Evolutionary conservation across 2,329 filamentous ascomycete genomes (phyloP).

Genomic region (Nakataea oryzae): DNA sequence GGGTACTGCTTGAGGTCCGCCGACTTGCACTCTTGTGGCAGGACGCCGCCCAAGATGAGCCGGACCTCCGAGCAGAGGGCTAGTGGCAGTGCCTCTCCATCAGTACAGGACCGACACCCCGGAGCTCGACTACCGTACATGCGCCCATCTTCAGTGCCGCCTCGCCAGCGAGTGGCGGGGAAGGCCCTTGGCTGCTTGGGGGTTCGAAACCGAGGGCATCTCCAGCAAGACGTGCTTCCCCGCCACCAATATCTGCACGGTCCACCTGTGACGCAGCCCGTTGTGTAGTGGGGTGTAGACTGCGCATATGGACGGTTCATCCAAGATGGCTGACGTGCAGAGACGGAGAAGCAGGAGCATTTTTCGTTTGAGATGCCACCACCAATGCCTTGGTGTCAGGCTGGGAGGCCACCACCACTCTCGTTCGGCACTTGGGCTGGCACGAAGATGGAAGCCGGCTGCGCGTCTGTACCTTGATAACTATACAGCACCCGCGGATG

Average conservation of each 20-base stretch:
- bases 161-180: conserved; percentile 22
- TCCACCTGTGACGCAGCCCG: conserved; percentile 49
- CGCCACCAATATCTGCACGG: conserved; percentile 52
- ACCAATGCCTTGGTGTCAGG: background rate
- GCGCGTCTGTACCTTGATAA: conserved; percentile 42
- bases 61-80: conserved; percentile 25
- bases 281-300: conserved; percentile 40
- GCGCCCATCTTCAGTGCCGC: conserved; percentile 24
- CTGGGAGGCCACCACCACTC: too few species aligned
- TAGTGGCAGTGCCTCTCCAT: too few species aligned
- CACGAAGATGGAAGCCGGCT: too few species aligned
- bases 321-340: conserved; percentile 3
- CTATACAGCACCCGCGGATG: conserved; percentile 35
- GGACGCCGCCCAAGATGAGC: conserved; percentile 21
- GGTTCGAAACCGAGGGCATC: conserved; percentile 74
- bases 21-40: conserved; percentile 27
- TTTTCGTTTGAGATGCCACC: background rate
- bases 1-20: conserved; percentile 15
- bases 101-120: background rate
- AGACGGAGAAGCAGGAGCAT: background rate
- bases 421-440: too few species aligned
- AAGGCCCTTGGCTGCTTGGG: conserved; percentile 49
- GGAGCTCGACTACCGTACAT: too few species aligned
- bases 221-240: conserved; percentile 74
- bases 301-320: conserved; percentile 30